Base-by-base conservation (phyloP, 768 basidiomycete species). In the Rossbeevera mucosa region DNA sequence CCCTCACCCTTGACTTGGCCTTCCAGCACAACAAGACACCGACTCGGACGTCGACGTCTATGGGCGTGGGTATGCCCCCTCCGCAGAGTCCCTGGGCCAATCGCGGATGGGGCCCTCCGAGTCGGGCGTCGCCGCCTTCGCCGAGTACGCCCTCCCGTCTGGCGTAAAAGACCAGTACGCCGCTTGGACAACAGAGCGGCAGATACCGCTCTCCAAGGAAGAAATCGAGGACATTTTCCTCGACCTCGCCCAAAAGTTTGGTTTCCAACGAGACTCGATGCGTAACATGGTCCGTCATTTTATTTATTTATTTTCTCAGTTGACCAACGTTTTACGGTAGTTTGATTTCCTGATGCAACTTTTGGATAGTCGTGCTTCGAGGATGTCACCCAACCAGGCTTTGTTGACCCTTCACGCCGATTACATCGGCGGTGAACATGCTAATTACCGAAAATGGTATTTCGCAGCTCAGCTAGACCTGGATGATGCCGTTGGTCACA, bases 391-490 rank as follows among this genome's bases (percentile, higher is more conserved):
- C 9, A 89, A 92, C 65, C 92, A 95, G 66, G 96, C 96, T 0
- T 76, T 98, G 21, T 77, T 96, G 50, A 98, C 94, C 0, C 80
- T 99, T 2, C 96, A 99, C 63, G 96, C 95, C 52, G 96, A 98
- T 69, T 99, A 98, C 71, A 97, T 99, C 61, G 96, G 96, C 20
- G 96, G 96, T 3, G 90, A 95, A 69, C 88, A 97, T 63, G 92
- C 96, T 46, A 98, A 98, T 75, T 98, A 98, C 74, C 90, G 96
- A 55, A 97, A 97, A 74, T 98, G 96, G 96, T 99, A 99, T 74
- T 99, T 98, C 70, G 96, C 95, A 25, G 94, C 95, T 18, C 96
- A 99, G 70, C 84, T 99, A 54, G 95, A 98, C 69, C 86, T 98
- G 40, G 96, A 99, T 69, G 96, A 99, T 60, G 95, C 94, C 44